Evolutionary conservation across 345 rosid genomes (phyloP), one percentile per base, ranked within the genome.

Genomic region (Pseudoturritis turrita): DNA sequence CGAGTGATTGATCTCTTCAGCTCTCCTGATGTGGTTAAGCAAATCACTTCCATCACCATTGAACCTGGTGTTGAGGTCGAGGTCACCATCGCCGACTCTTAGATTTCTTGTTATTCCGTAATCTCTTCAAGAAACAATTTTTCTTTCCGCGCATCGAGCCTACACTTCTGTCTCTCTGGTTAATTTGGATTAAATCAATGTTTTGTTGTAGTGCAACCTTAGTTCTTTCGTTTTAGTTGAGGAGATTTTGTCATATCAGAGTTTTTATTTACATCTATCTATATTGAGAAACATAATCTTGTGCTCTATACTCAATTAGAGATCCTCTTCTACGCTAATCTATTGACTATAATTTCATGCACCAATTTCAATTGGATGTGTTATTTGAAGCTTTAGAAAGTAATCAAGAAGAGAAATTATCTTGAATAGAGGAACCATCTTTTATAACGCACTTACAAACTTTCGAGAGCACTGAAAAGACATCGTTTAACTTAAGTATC

Each of bases 31-130:
- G 87, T 83, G 10, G 89, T 88, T 19, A 88, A 88, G 81, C 93
- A 88, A 64, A 84, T 88, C 61, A 84, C 86, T 18, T 84, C 90
- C 21, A 88, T 84, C 33, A 84, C 90, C 13, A 80, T 84, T 47
- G 90, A 88, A 50, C 85, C 86, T 44, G 93, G 89, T 67, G 90
- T 88, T 10, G 82, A 84, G 61, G 86, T 86, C 1, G 93, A 88
- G 56, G 93, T 86, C 56, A 84, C 84, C 21, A 81, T 83, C 40
- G 87, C 87, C 6, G 88, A 78, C 60, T 76, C 80, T 3, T 77
- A 77, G 58, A 62, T 61, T 2, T 35, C 10, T 2, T 22, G 2
- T 39, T n/a, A n/a, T 7, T 4, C 14, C 9, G 14, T 3, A 19
- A 10, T 46, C 19, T 28, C 33, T 40, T 54, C 25, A 50, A 54